These are phyloP conservation scores for Parmelia sp. DNA, from an alignment of 495 filamentous ascomycete genomes.

Conservation along the genomic window DNA sequence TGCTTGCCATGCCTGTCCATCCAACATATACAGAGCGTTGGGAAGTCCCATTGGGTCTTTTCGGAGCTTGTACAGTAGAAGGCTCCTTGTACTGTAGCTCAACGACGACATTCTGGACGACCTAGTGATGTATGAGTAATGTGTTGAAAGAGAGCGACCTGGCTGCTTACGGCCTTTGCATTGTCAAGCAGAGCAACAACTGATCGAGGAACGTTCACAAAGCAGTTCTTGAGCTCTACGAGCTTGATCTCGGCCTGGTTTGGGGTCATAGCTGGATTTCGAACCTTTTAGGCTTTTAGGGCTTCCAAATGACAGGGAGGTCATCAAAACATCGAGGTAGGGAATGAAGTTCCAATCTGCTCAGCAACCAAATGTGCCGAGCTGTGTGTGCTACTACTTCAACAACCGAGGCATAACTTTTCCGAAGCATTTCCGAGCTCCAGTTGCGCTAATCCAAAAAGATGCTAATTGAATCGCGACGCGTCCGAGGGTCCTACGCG, in stretches of 20 bases:
- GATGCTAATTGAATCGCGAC: neutral
- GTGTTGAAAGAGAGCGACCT: neutral
- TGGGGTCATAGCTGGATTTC: slow-evolving; percentile 45
- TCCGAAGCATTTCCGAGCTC: neutral
- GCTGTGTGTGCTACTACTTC: no score
- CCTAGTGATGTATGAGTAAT: slow-evolving; percentile 38
- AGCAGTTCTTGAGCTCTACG: slow-evolving; percentile 81
- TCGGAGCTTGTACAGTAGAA: slow-evolving; percentile 32
- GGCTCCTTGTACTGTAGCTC: slow-evolving; percentile 64
- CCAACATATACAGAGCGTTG: slow-evolving; percentile 74
- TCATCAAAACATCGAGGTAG: neutral
- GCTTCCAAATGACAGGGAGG: no score
- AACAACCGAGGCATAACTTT: slow-evolving; percentile 7
- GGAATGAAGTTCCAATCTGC: neutral
- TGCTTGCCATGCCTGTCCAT: slow-evolving; percentile 97
- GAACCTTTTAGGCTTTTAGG: no score
- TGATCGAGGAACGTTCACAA: slow-evolving; percentile 87
- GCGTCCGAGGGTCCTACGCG: slow-evolving; percentile 12
- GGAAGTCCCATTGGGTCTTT: slow-evolving; percentile 28
- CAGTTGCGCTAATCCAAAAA: neutral
- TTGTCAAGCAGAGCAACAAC: slow-evolving; percentile 76
- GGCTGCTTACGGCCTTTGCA: slow-evolving; percentile 68
- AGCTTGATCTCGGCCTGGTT: slow-evolving; percentile 71
- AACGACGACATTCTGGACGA: slow-evolving; percentile 92
- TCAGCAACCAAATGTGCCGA: neutral